These are phyloP conservation scores for Dionaea muscipula DNA, from an alignment of 179 eudicot genomes.

Conservation along the genomic window DNA sequence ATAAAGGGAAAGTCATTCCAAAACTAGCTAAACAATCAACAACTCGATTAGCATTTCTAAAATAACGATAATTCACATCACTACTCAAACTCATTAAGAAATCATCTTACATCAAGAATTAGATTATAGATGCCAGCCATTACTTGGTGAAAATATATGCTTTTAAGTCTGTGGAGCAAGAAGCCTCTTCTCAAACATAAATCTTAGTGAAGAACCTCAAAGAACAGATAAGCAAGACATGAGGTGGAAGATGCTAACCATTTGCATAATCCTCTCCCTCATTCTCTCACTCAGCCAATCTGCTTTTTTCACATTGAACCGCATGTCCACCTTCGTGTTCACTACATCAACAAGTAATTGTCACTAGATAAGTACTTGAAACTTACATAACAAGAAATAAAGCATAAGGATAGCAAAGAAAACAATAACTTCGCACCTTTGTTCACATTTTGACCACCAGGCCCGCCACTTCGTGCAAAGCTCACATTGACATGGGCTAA, in stretches of 20 bases:
- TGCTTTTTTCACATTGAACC: constrained; percentile 77
- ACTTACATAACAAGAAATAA: not conserved
- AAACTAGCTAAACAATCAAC: too few relatives aligned
- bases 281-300: constrained; percentile 71
- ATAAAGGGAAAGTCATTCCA: too few relatives aligned
- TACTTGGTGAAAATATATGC: too few relatives aligned
- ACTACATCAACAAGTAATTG: constrained; percentile 25
- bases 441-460: constrained; percentile 83
- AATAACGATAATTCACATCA: too few relatives aligned
- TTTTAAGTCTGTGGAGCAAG: constrained; percentile 24
- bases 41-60: too few relatives aligned
- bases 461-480: constrained; percentile 83
- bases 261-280: constrained; percentile 58
- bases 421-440: constrained; percentile 40
- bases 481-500: constrained; percentile 65
- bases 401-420: not conserved
- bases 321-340: constrained; percentile 88
- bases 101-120: too few relatives aligned
- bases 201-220: not conserved
- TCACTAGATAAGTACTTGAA: constrained; percentile 2
- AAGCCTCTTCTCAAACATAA: not conserved
- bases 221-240: not conserved
- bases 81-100: too few relatives aligned
- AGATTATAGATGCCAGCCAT: too few relatives aligned
- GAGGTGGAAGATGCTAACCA: constrained; percentile 29